A percentile compares a stretch with the other conserved stretches of the same genome.
phyloP scores from a whole-genome alignment of 345 rosid species.

The Mercurialis annua region DNA sequence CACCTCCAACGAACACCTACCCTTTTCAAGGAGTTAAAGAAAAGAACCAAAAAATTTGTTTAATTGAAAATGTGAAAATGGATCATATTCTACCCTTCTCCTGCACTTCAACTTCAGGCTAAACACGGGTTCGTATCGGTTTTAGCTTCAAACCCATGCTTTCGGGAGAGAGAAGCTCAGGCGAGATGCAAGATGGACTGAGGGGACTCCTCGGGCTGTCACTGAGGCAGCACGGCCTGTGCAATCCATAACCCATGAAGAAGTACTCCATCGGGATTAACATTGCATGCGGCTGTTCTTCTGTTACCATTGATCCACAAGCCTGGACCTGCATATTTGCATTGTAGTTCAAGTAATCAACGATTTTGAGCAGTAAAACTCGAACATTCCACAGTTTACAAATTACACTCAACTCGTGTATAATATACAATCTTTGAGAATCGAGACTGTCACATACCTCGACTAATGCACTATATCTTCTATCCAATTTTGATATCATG shows the following conservation, averaged over 20 bases:
- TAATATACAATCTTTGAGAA: not conserved
- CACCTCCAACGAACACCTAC: conserved; percentile 25
- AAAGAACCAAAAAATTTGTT: conserved; percentile 9
- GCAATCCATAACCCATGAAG: conserved; percentile 33
- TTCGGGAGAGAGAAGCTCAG: conserved; percentile 35
- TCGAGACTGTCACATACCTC: conserved; percentile 52
- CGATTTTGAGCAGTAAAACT: not conserved
- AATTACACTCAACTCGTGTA: not conserved
- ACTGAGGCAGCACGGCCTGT: conserved; percentile 23
- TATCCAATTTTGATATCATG: conserved; percentile 76
- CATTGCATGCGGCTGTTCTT: conserved; percentile 36
- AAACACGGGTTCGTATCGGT: conserved; percentile 26
- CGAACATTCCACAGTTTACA: not conserved
- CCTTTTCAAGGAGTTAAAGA: conserved; percentile 5
- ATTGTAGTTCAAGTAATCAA: not conserved
- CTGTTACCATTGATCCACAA: conserved; percentile 35
- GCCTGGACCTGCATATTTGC: conserved; percentile 24
- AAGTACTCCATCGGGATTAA: conserved; percentile 32
- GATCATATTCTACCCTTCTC: not conserved
- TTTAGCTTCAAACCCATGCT: conserved; percentile 37
- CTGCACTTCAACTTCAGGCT: not conserved
- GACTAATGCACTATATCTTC: conserved; percentile 80
- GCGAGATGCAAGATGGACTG: conserved; percentile 31
- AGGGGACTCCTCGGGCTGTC: conserved; percentile 34
- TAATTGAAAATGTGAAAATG: not conserved